These are phyloP conservation scores for Gnetum montanum DNA, from an alignment of 75 land plant species.

Conservation along the genomic window DNA sequence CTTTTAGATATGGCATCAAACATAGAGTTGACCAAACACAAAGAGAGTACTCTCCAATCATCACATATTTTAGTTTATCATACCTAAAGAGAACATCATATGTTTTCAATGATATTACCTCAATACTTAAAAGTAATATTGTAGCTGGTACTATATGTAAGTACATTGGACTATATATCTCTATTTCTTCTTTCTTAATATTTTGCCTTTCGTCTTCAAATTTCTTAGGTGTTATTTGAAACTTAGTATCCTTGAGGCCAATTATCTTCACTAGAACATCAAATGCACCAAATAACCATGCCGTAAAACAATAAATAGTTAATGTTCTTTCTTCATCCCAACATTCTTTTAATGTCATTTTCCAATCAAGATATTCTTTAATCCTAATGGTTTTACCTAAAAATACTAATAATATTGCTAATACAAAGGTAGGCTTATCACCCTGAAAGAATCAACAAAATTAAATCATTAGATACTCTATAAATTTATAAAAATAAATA, in stretches of 20 bases:
- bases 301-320: constrained; percentile 3
- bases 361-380: constrained; percentile 6
- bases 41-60: too few species aligned
- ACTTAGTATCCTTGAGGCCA: constrained; percentile 18
- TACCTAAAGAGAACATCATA: too few species aligned
- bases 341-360: constrained; percentile 14
- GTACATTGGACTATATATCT: too few species aligned
- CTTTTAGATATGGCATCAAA: too few species aligned
- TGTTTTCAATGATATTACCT: too few species aligned
- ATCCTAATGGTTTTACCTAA: constrained; percentile 8
- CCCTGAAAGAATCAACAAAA: not conserved
- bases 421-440: constrained; percentile 4
- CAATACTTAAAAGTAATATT: too few species aligned
- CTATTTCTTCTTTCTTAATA: too few species aligned
- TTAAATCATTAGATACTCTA: not conserved
- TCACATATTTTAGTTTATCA: too few species aligned
- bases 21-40: too few species aligned
- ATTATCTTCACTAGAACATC: constrained; percentile 14
- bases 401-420: constrained; percentile 9
- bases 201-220: not conserved
- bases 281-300: constrained; percentile 16
- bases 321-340: constrained; percentile 24
- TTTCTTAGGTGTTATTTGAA: constrained; percentile 23
- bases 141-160: too few species aligned
- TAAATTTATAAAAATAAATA: not conserved